Conservation (phyloP, 2,329 filamentous ascomycete genomes). For the Cladophialophora bantiana region DNA sequence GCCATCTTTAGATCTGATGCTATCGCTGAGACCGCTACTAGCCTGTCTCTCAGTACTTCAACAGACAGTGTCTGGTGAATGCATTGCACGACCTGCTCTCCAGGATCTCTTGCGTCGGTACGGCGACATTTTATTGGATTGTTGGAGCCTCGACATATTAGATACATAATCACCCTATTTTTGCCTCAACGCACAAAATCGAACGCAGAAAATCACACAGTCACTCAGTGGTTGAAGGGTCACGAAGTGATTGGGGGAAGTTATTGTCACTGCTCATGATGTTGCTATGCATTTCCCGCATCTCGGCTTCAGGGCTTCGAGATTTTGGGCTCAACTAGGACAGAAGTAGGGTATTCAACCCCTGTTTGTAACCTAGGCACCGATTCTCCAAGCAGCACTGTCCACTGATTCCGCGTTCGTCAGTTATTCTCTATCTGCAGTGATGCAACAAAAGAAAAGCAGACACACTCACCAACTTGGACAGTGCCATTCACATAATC, state of each 20-base stretch:
- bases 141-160: neutral
- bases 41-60: conserved; percentile 12
- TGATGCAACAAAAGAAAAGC: neutral
- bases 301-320: neutral
- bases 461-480: conserved; percentile 63
- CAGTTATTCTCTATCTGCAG: neutral
- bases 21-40: conserved; percentile 4
- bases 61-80: conserved; percentile 8
- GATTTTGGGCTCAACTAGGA: conserved; percentile 8
- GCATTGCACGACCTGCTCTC: conserved; percentile 11
- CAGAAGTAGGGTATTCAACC: conserved; percentile 9
- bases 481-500: conserved; percentile 85
- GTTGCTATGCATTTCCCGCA: too few relatives aligned
- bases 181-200: neutral
- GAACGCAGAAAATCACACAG: neutral
- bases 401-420: conserved; percentile 9
- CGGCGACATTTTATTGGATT: conserved; percentile 18
- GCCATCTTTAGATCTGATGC: neutral
- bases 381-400: conserved; percentile 55
- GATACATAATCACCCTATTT: neutral
- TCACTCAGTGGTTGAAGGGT: neutral
- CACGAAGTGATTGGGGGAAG: neutral
- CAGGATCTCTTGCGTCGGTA: conserved; percentile 9
- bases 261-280: too few relatives aligned
- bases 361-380: neutral